Conservation (phyloP, 2,329 filamentous ascomycete genomes). For the Dactylellina leptospora region DNA sequence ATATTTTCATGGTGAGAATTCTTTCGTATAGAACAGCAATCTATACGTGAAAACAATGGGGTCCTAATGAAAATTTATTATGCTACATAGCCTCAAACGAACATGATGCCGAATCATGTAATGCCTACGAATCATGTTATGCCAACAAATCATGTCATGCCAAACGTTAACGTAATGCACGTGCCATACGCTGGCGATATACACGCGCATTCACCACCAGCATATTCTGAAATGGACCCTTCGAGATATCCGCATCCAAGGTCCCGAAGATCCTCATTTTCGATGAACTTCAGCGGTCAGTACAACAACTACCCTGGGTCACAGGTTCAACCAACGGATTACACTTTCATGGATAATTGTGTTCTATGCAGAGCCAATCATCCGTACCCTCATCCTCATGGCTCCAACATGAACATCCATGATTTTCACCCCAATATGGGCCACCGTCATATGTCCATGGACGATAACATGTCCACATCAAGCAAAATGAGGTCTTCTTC, state of each 20-base stretch:
- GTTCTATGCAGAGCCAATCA: constrained; percentile 30
- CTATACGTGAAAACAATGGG: no score
- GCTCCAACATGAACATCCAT: constrained; percentile 4
- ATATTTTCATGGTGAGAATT: constrained; percentile 20
- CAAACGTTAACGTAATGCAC: no score
- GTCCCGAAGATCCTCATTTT: constrained; percentile 32
- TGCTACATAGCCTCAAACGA: no score
- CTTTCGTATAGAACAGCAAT: background rate
- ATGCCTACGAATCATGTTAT: no score
- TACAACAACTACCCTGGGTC: background rate
- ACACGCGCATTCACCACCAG: constrained; percentile 27
- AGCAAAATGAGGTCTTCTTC: constrained; percentile 12
- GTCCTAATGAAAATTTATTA: no score
- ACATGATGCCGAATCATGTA: no score
- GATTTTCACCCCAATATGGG: constrained; percentile 11
- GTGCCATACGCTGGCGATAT: constrained; percentile 23
- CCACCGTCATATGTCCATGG: constrained; percentile 18
- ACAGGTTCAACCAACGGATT: constrained; percentile 7
- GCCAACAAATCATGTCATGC: no score
- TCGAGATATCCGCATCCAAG: constrained; percentile 14
- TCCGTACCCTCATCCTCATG: constrained; percentile 31
- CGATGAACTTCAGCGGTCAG: constrained; percentile 17
- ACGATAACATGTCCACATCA: constrained; percentile 11
- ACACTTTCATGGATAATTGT: constrained; percentile 12
- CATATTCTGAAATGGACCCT: constrained; percentile 29